A percentile compares a stretch with the other conserved stretches of the same genome.
Evolutionary conservation across 768 basidiomycete genomes (phyloP).

Genomic region (Panaeolus cyanescens): DNA sequence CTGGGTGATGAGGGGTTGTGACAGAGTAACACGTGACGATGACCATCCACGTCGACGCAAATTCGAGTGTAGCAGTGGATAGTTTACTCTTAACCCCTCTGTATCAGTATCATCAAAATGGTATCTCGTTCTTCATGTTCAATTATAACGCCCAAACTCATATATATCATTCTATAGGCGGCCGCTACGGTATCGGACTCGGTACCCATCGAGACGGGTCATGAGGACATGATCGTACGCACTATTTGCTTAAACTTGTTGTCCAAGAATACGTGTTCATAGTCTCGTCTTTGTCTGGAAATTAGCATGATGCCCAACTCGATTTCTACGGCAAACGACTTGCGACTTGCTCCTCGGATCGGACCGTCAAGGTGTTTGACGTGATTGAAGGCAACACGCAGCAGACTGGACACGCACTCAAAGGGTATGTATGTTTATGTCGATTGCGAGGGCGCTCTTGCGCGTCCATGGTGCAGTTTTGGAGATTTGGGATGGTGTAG

Average conservation of each 20-base stretch:
- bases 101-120: conserved; percentile 11
- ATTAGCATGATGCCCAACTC: conserved; percentile 95
- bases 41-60: conserved; percentile 18
- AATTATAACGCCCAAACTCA: background rate
- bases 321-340: conserved; percentile 98
- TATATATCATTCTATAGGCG: conserved; percentile 31
- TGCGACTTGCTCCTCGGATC: conserved; percentile 95
- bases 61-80: conserved; percentile 2
- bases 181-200: conserved; percentile 63
- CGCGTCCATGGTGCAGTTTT: background rate
- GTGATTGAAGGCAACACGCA: conserved; percentile 86
- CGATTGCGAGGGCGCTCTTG: background rate
- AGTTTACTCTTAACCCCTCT: conserved; percentile 3
- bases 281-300: background rate
- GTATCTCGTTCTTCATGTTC: conserved; percentile 7
- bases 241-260: background rate
- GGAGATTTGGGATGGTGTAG: conserved; percentile 3
- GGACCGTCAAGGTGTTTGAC: conserved; percentile 94
- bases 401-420: conserved; percentile 73
- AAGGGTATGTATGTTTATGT: conserved; percentile 55
- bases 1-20: background rate
- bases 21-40: conserved; percentile 7
- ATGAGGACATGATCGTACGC: conserved; percentile 98
- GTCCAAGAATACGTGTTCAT: conserved; percentile 7
- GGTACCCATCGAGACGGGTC: conserved; percentile 89